Evolutionary conservation across 495 filamentous ascomycete genomes (phyloP).

Genomic region (Pyrenula aspistea): DNA sequence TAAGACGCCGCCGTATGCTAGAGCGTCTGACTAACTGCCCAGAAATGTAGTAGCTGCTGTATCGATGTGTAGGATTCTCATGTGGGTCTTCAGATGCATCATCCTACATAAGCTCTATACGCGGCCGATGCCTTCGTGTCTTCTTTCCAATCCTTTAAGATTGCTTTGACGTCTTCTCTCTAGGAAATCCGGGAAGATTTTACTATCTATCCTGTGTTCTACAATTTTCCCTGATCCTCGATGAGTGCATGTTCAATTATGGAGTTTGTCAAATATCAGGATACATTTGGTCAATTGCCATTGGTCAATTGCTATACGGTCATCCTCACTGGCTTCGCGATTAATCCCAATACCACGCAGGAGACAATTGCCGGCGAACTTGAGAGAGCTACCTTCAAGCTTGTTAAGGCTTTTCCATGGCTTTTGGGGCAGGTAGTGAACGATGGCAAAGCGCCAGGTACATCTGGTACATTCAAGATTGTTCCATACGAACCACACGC

Average conservation of each 20-base stretch:
- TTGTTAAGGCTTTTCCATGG: conserved; percentile 19
- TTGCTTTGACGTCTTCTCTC: too few species aligned
- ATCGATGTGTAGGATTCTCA: too few species aligned
- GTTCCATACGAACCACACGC: conserved; percentile 1
- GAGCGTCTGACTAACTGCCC: too few species aligned
- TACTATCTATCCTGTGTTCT: too few species aligned
- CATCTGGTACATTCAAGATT: conserved; percentile 18
- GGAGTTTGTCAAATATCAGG: conserved; percentile 5
- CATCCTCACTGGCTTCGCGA: conserved; percentile 16
- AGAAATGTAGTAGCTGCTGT: too few species aligned
- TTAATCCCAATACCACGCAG: conserved; percentile 6
- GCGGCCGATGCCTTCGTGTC: too few species aligned
- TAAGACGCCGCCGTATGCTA: too few species aligned
- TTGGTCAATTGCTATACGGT: conserved; percentile 27
- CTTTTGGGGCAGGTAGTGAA: conserved; percentile 20
- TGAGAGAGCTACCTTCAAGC: conserved; percentile 11
- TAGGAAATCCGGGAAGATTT: too few species aligned
- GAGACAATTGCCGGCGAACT: conserved; percentile 11
- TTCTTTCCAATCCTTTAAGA: too few species aligned
- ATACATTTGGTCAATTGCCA: conserved; percentile 26
- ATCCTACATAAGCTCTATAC: too few species aligned
- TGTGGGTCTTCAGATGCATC: too few species aligned
- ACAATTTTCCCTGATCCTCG: too few species aligned
- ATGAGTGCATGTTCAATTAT: background rate
- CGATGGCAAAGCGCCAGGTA: conserved; percentile 5